Base-by-base conservation (phyloP, 2,329 filamentous ascomycete genomes). In the Thielaviopsis musarum region DNA sequence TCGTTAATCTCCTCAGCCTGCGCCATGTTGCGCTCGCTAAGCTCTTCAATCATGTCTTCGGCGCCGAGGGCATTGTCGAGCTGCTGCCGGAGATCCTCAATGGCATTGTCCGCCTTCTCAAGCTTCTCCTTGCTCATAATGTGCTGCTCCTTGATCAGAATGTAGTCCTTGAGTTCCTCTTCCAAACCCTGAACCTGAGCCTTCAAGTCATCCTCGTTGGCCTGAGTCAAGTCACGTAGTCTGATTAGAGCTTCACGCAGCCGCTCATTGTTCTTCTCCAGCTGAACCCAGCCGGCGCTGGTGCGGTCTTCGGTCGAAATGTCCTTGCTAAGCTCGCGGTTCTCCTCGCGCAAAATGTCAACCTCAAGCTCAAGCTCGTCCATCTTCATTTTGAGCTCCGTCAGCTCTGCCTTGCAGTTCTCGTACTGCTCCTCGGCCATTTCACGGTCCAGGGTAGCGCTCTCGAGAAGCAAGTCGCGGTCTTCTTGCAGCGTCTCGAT, bases 381-480 rank as follows among this genome's bases (percentile, higher is more conserved):
- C 1, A 83, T 73, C 67, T 84, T 89, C 61, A 80, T 74, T 66
- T 88, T 88, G 58, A 95, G 70, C 1, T 82, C 78, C 45, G 95
- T 87, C 24, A 94, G 74, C 67, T 98, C 91, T 1, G 81, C 78
- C 69, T 90, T 93, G 56, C 86, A 76, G 19, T 85, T 82, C 65
- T 97, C 93, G 0, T 88, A 85, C 52, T 84, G 89, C 71, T 96
- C 91, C 70, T 98, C 91, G 0, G 93, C 93, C 87, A 97, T 95
- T 70, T 98, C 91, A 52, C 88, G 83, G 68, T 98, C 93, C 26
- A 98, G 75, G 0, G 88, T 85, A 6, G 90, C 89, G 71, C 93
- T 81, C 71, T 98, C 93, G 67, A 96, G 73, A 6, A 87, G 81
- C 3, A 84, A 80, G 30, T 97, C 93, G 69, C 94, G 84, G 64